Conservation (phyloP, 352 stramenopile genomes). For the Aphanomyces stellatus region DNA sequence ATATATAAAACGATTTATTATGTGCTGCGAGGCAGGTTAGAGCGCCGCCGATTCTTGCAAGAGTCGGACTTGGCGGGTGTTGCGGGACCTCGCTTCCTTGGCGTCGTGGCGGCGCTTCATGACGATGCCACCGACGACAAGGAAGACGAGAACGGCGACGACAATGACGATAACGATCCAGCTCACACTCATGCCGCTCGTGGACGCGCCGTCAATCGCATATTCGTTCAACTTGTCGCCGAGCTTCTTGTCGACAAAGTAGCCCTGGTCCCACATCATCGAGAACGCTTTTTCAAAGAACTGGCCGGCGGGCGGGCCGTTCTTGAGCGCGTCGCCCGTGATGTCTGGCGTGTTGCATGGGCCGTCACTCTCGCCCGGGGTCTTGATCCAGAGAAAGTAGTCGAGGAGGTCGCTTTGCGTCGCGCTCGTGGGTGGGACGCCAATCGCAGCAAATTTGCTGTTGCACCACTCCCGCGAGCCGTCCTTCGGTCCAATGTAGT, state of each 20-base stretch:
- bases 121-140: neutral
- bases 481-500: conserved; percentile 30
- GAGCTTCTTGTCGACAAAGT: conserved; percentile 35
- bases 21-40: too few relatives aligned
- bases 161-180: neutral
- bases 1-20: too few relatives aligned
- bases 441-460: conserved; percentile 37
- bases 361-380: conserved; percentile 51
- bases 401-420: conserved; percentile 42
- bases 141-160: neutral
- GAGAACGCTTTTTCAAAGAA: conserved; percentile 51
- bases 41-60: too few relatives aligned
- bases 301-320: conserved; percentile 31
- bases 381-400: conserved; percentile 62
- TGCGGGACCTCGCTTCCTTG: neutral
- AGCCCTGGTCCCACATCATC: conserved; percentile 52
- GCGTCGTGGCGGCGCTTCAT: conserved; percentile 8
- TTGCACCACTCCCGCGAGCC: conserved; percentile 57
- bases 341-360: conserved; percentile 32
- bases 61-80: too few relatives aligned
- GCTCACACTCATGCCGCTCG: neutral
- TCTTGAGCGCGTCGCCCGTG: conserved; percentile 35
- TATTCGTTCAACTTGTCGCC: neutral
- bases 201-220: neutral
- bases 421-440: conserved; percentile 33